Base-by-base conservation (phyloP, 2,329 filamentous ascomycete genomes). In the Fusarium tricinctum region DNA sequence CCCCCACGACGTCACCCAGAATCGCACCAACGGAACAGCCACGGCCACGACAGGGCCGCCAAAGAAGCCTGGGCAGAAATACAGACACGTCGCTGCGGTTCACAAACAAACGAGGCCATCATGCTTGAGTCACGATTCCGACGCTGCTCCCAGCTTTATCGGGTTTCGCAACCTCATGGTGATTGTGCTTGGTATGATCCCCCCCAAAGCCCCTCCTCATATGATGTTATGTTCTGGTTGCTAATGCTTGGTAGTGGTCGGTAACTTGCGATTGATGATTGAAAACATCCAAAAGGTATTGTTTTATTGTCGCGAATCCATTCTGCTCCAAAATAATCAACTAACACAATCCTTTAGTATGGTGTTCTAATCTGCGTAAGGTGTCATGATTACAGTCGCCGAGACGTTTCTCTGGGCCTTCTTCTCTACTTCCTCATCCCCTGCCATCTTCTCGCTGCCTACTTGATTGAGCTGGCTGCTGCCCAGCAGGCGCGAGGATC, bases 91-190 rank as follows among this genome's bases (percentile, higher is more conserved):
- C 67, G 92, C 92, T 61, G 94, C 94, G 32, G 89, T 97, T 35
- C 96, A 99, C 80, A 89, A 89, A 9, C 78, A 86, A 71, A 80
- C 86, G 38, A 88, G 89, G 60, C 88, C 91, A 9, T 97, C 95
- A 23, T 94, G 92, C 73, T 84, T 98, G 47, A 97, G 93, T 80
- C 91, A 94, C 74, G 96, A 98, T 77, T 88, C 93, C 3, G 81
- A 87, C 45, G 83, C 82, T 13, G 84, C 89, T 3, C 93, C 94
- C 22, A 97, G 93, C 78, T 98, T 97, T 76, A 82, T 97, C 17
- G 96, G 96, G 1, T 98, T 99, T 77, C 86, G 95, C 63, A 99
- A 99, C 77, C 86, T 99, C 67, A 97, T 97, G 93, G 92, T 97
- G 39, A 90, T 98, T 75, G 93, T 97, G 38, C 81, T 97, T 64